Evolutionary conservation across 164 flowering plant species (phyloP).

Genomic region (Protea cynaroides): DNA sequence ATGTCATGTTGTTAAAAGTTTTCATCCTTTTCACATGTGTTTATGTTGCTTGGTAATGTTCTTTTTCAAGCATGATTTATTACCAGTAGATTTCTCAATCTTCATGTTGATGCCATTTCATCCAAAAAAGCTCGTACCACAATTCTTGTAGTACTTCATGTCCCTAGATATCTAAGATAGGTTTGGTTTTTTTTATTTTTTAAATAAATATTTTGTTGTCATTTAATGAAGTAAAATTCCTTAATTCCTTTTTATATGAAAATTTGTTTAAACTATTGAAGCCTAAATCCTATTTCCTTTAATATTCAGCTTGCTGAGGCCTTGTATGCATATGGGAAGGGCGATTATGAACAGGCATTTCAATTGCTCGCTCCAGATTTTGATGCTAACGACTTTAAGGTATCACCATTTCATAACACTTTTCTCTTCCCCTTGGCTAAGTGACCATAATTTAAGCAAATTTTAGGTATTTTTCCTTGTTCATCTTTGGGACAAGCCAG

Average conservation of each 20-base stretch:
- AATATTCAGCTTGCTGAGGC: slow-evolving; percentile 79
- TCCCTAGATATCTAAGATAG: background rate
- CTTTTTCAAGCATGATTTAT: no score
- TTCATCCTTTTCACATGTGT: no score
- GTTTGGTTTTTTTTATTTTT: background rate
- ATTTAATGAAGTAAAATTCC: background rate
- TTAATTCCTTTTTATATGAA: background rate
- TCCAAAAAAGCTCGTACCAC: background rate
- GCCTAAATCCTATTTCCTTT: background rate
- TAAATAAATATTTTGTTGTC: background rate
- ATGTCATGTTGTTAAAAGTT: no score
- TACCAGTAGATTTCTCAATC: no score
- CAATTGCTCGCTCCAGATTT: slow-evolving; percentile 68
- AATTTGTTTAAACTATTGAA: background rate
- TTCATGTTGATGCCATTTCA: no score
- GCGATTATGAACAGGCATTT: slow-evolving; percentile 40
- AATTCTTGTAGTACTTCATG: background rate
- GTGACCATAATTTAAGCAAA: background rate
- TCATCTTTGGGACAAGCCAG: background rate
- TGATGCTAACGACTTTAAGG: slow-evolving; percentile 63
- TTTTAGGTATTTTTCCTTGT: background rate
- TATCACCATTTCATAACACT: slow-evolving; percentile 13
- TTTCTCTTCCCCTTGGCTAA: background rate
- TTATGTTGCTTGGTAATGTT: no score
- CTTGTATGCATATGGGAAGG: slow-evolving; percentile 58